Evolutionary conservation across 2,329 filamentous ascomycete species (phyloP), one percentile per base, ranked within the genome.

Genomic region (Colletotrichum cuscutae): DNA sequence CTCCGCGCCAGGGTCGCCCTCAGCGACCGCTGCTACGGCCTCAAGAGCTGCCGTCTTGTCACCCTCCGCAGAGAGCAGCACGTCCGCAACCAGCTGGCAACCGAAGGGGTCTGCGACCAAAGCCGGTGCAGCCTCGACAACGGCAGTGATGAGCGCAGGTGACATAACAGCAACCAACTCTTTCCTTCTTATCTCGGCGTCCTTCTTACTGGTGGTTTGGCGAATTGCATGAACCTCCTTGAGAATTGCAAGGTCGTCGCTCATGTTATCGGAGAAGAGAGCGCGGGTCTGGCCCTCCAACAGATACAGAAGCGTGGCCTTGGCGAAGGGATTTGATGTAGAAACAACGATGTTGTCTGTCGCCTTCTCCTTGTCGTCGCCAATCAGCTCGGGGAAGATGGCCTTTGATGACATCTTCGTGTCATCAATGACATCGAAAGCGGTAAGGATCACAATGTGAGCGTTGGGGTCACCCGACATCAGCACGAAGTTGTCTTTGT

Each of bases 391-490:
- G 0, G 94, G 88, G 82, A 98, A 95, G 76, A 99, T 93, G 37
- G 93, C 88, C 84, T 97, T 98, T 63, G 91, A 88, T 3, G 91
- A 94, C 79, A 98, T 87, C 76, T 97, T 95, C 11, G 97, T 99
- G 81, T 99, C 97, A 77, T 99, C 97, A 61, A 98, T 91, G 61
- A 98, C 92, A 78, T 98, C 97, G 80, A 95, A 95, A 1, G 95
- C 94, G 1, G 95, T 89, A 68, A 98, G 88, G 42, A 99, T 90
- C 66, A 98, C 89, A 74, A 92, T 87, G 79, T 98, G 95, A 1
- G 91, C 97, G 78, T 95, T 84, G 7, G 87, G 82, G 79, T 99
- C 96, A 60, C 90, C 91, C 3, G 95, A 94, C 90, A 99, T 94
- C 75, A 93, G 86, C 79, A 95, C 92, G 76, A 97, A 90, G 12